A percentile compares a stretch with the other conserved stretches of the same genome.
phyloP scores from a whole-genome alignment of 1,284 basidiomycete species.

The Puccinia coronata region DNA sequence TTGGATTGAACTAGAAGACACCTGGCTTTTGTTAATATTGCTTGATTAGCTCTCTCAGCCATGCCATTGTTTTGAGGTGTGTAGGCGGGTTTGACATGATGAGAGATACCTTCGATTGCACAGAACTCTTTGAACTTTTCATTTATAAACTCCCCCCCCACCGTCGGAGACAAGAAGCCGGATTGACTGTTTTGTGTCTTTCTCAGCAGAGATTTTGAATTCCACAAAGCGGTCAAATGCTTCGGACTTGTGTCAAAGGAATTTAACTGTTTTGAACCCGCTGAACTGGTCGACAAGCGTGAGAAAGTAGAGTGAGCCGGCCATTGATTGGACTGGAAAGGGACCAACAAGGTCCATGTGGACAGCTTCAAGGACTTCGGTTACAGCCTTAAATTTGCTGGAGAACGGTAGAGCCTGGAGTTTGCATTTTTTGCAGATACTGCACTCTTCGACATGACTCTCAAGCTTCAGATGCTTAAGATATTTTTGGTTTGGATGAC shows the following conservation, averaged over 20 bases:
- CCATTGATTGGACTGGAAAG: too few species aligned
- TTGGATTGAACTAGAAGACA: too few species aligned
- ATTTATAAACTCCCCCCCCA: too few species aligned
- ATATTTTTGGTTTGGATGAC: background rate
- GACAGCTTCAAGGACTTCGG: too few species aligned
- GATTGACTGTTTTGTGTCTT: background rate
- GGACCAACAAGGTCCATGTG: too few species aligned
- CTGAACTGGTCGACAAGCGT: constrained; percentile 2
- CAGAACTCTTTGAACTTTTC: too few species aligned
- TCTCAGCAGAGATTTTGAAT: background rate
- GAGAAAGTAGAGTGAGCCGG: too few species aligned
- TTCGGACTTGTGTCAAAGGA: background rate
- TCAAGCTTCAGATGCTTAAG: background rate
- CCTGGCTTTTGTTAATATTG: constrained; percentile 21
- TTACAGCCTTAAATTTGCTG: too few species aligned
- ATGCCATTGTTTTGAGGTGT: too few species aligned
- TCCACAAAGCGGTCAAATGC: background rate
- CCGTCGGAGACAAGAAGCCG: background rate
- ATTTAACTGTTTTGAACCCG: background rate
- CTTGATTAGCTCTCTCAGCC: background rate
- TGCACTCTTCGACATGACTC: background rate
- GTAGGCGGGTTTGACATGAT: background rate
- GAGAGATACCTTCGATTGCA: background rate
- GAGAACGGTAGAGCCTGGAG: constrained; percentile 2
- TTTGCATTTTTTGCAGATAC: background rate